These are phyloP conservation scores for Leptomonas pyrrhocoris DNA, from an alignment of 208 protist species.

Conservation along the genomic window DNA sequence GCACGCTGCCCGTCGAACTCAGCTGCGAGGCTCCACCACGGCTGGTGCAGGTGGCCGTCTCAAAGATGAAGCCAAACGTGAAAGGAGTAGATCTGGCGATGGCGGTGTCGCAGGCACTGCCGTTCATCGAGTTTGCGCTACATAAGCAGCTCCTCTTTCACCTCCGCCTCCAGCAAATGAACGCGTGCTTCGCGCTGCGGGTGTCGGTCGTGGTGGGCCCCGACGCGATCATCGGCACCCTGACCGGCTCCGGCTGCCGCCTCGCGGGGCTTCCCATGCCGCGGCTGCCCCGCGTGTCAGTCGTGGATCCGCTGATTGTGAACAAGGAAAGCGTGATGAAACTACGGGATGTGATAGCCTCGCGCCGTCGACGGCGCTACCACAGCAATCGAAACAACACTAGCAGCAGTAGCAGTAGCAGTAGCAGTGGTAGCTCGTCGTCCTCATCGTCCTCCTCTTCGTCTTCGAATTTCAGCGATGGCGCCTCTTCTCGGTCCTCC, in stretches of 20 bases:
- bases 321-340: slow-evolving; percentile 65
- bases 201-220: slow-evolving; percentile 76
- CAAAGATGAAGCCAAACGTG: slow-evolving; percentile 69
- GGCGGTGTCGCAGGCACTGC: slow-evolving; percentile 82
- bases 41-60: slow-evolving; percentile 77
- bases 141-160: slow-evolving; percentile 92
- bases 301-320: slow-evolving; percentile 66
- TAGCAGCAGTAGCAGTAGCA: slow-evolving; percentile 30
- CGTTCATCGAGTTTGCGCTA: slow-evolving; percentile 89
- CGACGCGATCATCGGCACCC: slow-evolving; percentile 76
- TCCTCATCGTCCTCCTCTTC: slow-evolving; percentile 23
- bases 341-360: slow-evolving; percentile 63
- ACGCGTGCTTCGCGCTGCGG: slow-evolving; percentile 85
- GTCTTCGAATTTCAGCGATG: background rate
- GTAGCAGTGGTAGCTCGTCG: slow-evolving; percentile 34
- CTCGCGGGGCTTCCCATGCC: slow-evolving; percentile 79
- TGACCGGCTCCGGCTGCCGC: slow-evolving; percentile 78
- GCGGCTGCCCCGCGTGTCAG: slow-evolving; percentile 54
- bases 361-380: slow-evolving; percentile 33
- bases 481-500: background rate
- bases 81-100: slow-evolving; percentile 80
- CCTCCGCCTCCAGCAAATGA: slow-evolving; percentile 78
- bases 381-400: slow-evolving; percentile 16
- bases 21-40: slow-evolving; percentile 57
- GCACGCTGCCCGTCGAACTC: slow-evolving; percentile 79